These are phyloP conservation scores for Fonsecaea pedrosoi DNA, from an alignment of 2,329 filamentous ascomycete species.

Conservation along the genomic window DNA sequence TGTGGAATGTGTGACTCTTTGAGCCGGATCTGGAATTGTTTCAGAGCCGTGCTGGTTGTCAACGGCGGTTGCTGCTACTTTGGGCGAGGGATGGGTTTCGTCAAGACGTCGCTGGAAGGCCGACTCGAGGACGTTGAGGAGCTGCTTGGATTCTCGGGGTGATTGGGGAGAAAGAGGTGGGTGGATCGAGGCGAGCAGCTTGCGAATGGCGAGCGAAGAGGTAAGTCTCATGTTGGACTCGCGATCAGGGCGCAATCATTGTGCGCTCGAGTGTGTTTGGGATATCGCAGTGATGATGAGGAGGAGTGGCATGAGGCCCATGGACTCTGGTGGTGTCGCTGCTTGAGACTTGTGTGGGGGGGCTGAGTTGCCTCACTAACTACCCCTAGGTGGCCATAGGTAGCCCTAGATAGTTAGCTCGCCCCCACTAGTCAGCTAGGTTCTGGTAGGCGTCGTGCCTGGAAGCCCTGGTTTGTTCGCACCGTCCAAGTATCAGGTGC, in stretches of 20 bases:
- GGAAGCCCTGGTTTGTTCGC: background rate
- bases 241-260: constrained; percentile 3
- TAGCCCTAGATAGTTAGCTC: background rate
- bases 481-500: constrained; percentile 3
- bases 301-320: background rate
- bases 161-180: constrained; percentile 58
- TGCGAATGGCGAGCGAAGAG: constrained; percentile 54
- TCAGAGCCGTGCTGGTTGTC: constrained; percentile 32
- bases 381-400: background rate
- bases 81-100: constrained; percentile 58
- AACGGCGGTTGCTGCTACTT: constrained; percentile 35
- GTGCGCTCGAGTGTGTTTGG: background rate
- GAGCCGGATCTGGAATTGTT: constrained; percentile 32
- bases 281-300: background rate
- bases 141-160: constrained; percentile 63
- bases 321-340: background rate
- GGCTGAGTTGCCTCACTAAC: constrained; percentile 3
- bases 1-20: constrained; percentile 30
- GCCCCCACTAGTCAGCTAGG: background rate
- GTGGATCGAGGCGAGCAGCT: constrained; percentile 62
- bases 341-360: background rate
- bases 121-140: constrained; percentile 66
- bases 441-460: background rate
- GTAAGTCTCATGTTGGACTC: constrained; percentile 58
- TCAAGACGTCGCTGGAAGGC: constrained; percentile 71